Percentiles rank a stretch among this genome's conserved stretches.
These are phyloP conservation scores for Stevia rebaudiana DNA, from an alignment of 140 eudicot genomes.

Conservation along the genomic window DNA sequence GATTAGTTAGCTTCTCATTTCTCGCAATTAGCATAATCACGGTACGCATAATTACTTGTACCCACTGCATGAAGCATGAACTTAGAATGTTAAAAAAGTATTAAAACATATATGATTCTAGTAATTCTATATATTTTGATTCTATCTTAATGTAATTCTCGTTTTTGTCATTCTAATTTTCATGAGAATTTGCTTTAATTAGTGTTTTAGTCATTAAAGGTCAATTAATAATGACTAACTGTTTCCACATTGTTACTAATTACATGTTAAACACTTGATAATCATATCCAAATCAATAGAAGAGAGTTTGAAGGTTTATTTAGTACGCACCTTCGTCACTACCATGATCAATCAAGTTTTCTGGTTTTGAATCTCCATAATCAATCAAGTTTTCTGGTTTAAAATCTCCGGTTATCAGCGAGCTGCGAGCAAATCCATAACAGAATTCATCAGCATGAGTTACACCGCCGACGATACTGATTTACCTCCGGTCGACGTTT, in stretches of 20 bases:
- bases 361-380: background rate
- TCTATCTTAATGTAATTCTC: too few relatives aligned
- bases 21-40: too few relatives aligned
- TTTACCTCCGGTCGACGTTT: background rate
- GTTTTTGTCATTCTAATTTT: background rate
- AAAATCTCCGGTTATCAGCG: background rate
- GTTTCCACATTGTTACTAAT: background rate
- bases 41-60: too few relatives aligned
- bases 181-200: background rate
- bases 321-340: background rate
- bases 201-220: background rate
- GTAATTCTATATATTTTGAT: too few relatives aligned
- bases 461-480: slow-evolving; percentile 8
- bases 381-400: background rate
- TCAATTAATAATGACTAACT: background rate
- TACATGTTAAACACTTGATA: background rate
- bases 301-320: background rate
- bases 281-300: background rate
- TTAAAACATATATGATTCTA: too few relatives aligned
- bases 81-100: too few relatives aligned
- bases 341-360: background rate
- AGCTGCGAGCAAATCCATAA: background rate
- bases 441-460: slow-evolving; percentile 13
- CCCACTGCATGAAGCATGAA: too few relatives aligned
- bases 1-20: background rate